Evolutionary conservation across 1,284 basidiomycete genomes (phyloP).

Genomic region (Omphalotus olearius): DNA sequence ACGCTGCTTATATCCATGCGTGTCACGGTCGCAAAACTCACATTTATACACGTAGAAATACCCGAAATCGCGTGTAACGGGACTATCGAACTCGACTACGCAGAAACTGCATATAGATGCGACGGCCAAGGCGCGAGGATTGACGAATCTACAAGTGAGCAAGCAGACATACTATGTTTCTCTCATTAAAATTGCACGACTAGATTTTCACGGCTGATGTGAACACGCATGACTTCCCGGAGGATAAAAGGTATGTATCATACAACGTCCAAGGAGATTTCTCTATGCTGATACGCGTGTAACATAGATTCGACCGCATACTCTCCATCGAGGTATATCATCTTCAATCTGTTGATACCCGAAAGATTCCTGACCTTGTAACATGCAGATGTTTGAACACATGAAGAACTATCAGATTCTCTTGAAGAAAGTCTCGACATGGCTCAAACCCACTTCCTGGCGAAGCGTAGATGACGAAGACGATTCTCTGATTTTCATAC

Average conservation of each 20-base stretch:
- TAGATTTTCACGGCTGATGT: constrained; percentile 73
- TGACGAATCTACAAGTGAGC: constrained; percentile 54
- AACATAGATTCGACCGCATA: constrained; percentile 65
- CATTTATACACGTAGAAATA: constrained; percentile 55
- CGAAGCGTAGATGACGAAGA: constrained; percentile 23
- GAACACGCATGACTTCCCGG: constrained; percentile 59
- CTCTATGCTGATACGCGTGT: neutral
- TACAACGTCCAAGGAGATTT: no score
- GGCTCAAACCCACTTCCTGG: constrained; percentile 49
- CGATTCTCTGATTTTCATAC: constrained; percentile 61
- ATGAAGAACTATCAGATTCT: constrained; percentile 76
- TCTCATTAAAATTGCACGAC: neutral
- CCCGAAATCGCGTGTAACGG: constrained; percentile 61
- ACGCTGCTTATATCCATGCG: neutral
- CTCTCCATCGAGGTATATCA: constrained; percentile 60
- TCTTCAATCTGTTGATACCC: neutral
- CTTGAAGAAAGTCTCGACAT: constrained; percentile 63
- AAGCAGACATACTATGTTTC: neutral
- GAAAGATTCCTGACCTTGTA: neutral
- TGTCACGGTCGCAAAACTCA: neutral
- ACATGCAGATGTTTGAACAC: constrained; percentile 71
- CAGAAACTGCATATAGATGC: constrained; percentile 69
- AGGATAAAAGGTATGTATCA: constrained; percentile 39
- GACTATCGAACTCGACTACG: constrained; percentile 69
- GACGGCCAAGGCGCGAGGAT: constrained; percentile 46